Base-by-base conservation (phyloP, 202 grass and related monocot genomes). In the Schoenoplectus triqueter region DNA sequence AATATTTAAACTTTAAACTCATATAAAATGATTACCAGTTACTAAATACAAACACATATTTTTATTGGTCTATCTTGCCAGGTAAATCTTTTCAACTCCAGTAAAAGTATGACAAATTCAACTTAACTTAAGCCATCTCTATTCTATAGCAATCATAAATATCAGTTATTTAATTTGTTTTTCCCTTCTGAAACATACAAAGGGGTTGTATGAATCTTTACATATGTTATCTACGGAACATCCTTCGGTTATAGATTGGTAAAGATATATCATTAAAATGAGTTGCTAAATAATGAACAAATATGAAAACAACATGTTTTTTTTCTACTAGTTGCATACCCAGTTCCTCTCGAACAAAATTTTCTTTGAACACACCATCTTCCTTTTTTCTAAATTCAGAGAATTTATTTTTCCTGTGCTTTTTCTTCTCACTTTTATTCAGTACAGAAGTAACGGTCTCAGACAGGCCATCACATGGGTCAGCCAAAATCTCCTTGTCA, bases 271-370 rank as follows among this genome's bases (percentile, higher is more conserved):
- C 3, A 55, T 54, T 31, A 7, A 51, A 54, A 75, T 75, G 18
- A 75, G 18, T 51, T 22, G 21, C 18, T 75, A 31, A 54, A 51
- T 54, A 50, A 42, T 20, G 7, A 6, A 50, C 7, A 50, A 22
- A 74, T 59, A 31, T 31, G 31, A 31, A 31, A 31, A 31, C 22
- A 78, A 59, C 21, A 78, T 42, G 31, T 31, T 22, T 78, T 78
- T 14, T 83, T 42, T 0, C 49, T 81, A 13, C 40, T 65, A 21
- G 10, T 69, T 39, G 51, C 51, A 67, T 83, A 83, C 80, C 80
- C 17, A 7, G 10, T 83, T 83, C 63, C 63, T 54, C 64, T 15
- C 56, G n/a, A n/a, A 83, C 63, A n/a, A 20, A 69, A 69, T 69
- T 54, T 40, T 50, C 64, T 83, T 83, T 47, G 54, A 67, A 68